Evolutionary conservation across 768 basidiomycete species (phyloP), one percentile per base, ranked within the genome.

Genomic region (Hemileccinum rubropunctum): DNA sequence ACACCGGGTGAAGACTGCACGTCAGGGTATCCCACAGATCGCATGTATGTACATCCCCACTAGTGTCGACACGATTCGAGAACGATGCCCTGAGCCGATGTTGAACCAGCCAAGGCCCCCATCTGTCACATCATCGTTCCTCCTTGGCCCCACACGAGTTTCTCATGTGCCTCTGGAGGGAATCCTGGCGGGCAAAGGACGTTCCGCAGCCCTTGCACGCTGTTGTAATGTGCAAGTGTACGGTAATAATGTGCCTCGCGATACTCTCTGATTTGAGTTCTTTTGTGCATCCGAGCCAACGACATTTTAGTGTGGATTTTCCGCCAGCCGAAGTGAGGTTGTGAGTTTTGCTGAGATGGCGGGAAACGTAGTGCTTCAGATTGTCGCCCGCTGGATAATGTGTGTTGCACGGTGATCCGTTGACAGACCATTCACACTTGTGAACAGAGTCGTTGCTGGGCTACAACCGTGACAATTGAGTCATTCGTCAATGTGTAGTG

Each of bases 251-350:
- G 13, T 67, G 64, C 6, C 66, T 41, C 4, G 41, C 48, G 6
- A 68, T 47, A 12, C 66, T 66, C 27, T 66, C 64, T 23, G 40
- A 51, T 12, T 66, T 66, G 41, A 66, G 57, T 17, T 33, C 7
- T 40, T 54, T 68, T 8, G 2, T 3, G 14, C 65, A 66, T n/a
- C 54, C 48, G 0, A 23, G 0, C 66, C 65, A 66, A 0, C 0
- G 36, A 42, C 66, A 68, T 23, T 1, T 37, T 20, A 33, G 52
- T 0, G 26, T 20, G n/a, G 36, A 26, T 34, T 52, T 58, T 10
- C 56, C 56, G 9, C 21, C 27, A 14, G 42, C 18, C 3, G 53
- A 34, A 38, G 6, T 27, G 8, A 61, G 42, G 4, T 15, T 4
- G 48, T 63, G 62, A 1, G 0, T 10, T 1, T 4, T 15, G 3